Evolutionary conservation across 495 filamentous ascomycete genomes (phyloP).

Genomic region (Aspergillus sclerotioniger): DNA sequence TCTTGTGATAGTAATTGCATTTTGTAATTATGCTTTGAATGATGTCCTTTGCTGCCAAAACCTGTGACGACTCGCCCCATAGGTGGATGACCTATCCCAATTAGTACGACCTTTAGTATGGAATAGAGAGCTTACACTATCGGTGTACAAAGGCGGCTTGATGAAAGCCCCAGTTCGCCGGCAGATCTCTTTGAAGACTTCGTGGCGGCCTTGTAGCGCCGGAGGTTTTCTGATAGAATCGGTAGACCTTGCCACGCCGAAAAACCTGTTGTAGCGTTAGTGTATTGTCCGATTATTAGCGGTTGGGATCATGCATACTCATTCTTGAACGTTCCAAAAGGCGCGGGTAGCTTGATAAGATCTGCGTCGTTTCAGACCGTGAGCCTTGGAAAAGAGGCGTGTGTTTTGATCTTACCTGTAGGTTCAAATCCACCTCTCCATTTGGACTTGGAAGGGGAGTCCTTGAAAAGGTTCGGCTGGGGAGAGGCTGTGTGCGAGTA

Average conservation of each 20-base stretch:
- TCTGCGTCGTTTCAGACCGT: slow-evolving; percentile 1
- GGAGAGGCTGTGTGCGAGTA: not conserved
- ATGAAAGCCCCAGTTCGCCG: slow-evolving; percentile 26
- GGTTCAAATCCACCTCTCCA: slow-evolving; percentile 21
- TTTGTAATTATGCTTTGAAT: slow-evolving; percentile 22
- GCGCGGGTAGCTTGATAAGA: slow-evolving; percentile 14
- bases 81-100: slow-evolving; percentile 19
- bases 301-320: slow-evolving; percentile 20
- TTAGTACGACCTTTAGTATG: not conserved
- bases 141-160: slow-evolving; percentile 19
- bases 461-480: slow-evolving; percentile 14
- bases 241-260: slow-evolving; percentile 14
- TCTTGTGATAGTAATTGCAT: slow-evolving; percentile 18
- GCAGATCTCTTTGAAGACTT: slow-evolving; percentile 26
- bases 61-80: slow-evolving; percentile 24
- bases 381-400: not conserved
- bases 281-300: not conserved
- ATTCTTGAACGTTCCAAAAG: slow-evolving; percentile 24
- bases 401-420: slow-evolving; percentile 14
- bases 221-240: slow-evolving; percentile 1
- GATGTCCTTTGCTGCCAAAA: slow-evolving; percentile 26
- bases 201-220: slow-evolving; percentile 9
- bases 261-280: slow-evolving; percentile 17
- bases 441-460: slow-evolving; percentile 25
- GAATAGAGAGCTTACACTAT: slow-evolving; percentile 12